Percentiles rank a stretch among this genome's conserved stretches.
phyloP scores from a whole-genome alignment of 1,284 basidiomycete species.

The Cutaneotrichosporon arboriforme region DNA sequence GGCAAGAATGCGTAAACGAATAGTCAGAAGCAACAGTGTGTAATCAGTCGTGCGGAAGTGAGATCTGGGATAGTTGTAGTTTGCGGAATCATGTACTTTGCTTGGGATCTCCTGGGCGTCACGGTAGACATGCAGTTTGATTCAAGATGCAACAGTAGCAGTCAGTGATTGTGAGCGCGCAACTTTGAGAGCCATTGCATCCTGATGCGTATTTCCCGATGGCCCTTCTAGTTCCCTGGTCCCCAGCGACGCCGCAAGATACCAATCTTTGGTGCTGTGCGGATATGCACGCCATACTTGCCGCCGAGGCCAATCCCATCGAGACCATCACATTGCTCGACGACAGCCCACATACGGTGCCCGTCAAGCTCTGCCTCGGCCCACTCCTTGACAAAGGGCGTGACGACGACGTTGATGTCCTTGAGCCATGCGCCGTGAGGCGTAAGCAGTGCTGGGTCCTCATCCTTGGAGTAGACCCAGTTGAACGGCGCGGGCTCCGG shows the following conservation, averaged over 20 bases:
- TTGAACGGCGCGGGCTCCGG: slow-evolving; percentile 14
- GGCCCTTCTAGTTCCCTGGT: too few relatives aligned
- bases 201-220: too few relatives aligned
- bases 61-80: too few relatives aligned
- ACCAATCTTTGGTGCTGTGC: slow-evolving; percentile 5
- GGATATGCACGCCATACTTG: slow-evolving; percentile 8
- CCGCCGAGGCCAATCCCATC: slow-evolving; percentile 12
- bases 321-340: slow-evolving; percentile 20
- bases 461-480: slow-evolving; percentile 76
- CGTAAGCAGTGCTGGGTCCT: slow-evolving; percentile 53
- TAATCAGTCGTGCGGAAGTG: too few relatives aligned
- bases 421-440: slow-evolving; percentile 29
- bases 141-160: too few relatives aligned
- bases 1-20: slow-evolving; percentile 4
- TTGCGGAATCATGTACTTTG: too few relatives aligned
- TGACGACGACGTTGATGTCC: slow-evolving; percentile 37
- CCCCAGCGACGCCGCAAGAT: slow-evolving; percentile 7
- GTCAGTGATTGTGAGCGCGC: too few relatives aligned
- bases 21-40: too few relatives aligned
- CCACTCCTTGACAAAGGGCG: slow-evolving; percentile 23
- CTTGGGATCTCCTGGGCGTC: too few relatives aligned
- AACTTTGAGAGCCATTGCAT: too few relatives aligned
- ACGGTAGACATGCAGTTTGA: too few relatives aligned
- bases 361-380: slow-evolving; percentile 1
- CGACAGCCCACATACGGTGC: slow-evolving; percentile 20